Evolutionary conservation across 2,329 filamentous ascomycete species (phyloP), one percentile per base, ranked within the genome.

Genomic region (Aspergillus pseudoglaucus): DNA sequence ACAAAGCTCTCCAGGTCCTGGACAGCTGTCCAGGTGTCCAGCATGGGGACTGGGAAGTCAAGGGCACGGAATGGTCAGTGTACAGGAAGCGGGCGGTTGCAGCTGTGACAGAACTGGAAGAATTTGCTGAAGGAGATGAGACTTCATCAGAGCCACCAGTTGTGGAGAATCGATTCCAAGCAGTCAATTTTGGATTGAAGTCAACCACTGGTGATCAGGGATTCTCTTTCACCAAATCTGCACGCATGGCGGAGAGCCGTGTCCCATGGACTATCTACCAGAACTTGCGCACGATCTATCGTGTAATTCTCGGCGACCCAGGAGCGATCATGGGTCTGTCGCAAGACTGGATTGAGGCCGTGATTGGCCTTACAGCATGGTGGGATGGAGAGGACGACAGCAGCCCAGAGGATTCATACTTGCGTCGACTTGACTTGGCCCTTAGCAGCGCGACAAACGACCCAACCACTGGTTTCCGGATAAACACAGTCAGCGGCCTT

Each of bases 181-280:
- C 73, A 12, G 59, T 69, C 33, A 73, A 74, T 50, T 76, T 76
- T 51, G 73, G 72, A 15, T 68, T 75, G 32, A 57, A 63, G 33
- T 48, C 59, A n/a, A 62, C 50, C 37, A 43, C 59, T 56, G 72
- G 60, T 63, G 75, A 60, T 57, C 75, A 60, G 59, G 78, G 62
- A 70, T 81, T 57, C 67, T 83, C 83, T 5, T 83, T 87, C 46
- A 80, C 77, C 66, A 85, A 77, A 70, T 85, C 68, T 64, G 88
- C 73, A 45, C 75, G 78, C 43, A 87, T 85, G 68, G 90, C 89
- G 2, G 87, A 90, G 59, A 94, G 88, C 61, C 84, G 85, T 57
- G 85, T 96, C 30, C 91, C 90, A 0, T 95, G 88, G 87, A 82
- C 87, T 20, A 82, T 97, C 23, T 96, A 95, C 64, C 85, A 95